Conservation (phyloP, 495 filamentous ascomycete genomes). For the Sordaria brevicollis region DNA sequence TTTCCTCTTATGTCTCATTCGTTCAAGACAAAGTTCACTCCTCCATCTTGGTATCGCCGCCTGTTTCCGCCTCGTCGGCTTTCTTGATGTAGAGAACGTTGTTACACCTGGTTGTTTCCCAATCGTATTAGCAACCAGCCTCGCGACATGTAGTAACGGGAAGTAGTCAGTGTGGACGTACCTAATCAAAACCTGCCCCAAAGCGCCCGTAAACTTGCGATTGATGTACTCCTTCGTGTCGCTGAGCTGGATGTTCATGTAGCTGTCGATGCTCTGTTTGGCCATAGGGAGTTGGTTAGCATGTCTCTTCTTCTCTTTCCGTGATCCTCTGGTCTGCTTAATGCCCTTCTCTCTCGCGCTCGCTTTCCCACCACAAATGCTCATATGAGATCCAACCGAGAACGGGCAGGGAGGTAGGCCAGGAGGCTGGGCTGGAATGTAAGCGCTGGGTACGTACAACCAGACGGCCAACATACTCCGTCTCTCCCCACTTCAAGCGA, state of each 20-base stretch:
- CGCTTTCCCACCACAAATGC: background rate
- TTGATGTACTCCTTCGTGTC: slow-evolving; percentile 87
- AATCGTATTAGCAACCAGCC: background rate
- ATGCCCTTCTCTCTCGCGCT: background rate
- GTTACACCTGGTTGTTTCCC: slow-evolving; percentile 29
- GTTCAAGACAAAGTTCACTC: slow-evolving; percentile 15
- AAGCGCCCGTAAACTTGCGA: slow-evolving; percentile 67
- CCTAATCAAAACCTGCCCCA: slow-evolving; percentile 91
- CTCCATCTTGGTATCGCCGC: slow-evolving; percentile 50
- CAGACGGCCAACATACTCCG: slow-evolving; percentile 87
- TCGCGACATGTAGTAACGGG: background rate
- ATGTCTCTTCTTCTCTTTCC: background rate
- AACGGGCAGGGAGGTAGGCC: background rate
- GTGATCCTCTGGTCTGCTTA: background rate
- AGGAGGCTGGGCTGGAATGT: background rate
- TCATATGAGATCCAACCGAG: background rate
- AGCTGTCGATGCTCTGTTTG: slow-evolving; percentile 63
- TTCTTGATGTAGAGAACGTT: slow-evolving; percentile 90
- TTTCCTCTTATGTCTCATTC: background rate
- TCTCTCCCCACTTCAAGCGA: slow-evolving; percentile 94
- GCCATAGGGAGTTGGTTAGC: slow-evolving; percentile 20
- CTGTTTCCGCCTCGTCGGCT: slow-evolving; percentile 43
- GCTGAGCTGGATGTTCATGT: slow-evolving; percentile 94
- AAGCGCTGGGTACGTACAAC: slow-evolving; percentile 35
- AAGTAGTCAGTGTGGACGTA: slow-evolving; percentile 25